Conservation (phyloP, 2,329 filamentous ascomycete species). For the Exophiala xenobiotica region DNA sequence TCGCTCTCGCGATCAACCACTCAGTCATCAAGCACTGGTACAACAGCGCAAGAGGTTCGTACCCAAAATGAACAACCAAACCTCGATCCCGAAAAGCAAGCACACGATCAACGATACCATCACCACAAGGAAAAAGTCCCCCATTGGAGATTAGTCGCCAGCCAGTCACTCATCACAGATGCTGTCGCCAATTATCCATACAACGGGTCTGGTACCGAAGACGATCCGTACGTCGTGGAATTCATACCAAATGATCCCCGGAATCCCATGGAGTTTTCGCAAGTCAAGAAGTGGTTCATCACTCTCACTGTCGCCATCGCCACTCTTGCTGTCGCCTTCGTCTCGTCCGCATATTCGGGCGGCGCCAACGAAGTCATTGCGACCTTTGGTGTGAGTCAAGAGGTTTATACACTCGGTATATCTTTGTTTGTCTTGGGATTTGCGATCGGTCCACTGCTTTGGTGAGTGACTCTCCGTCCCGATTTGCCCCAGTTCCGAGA, state of each 20-base stretch:
- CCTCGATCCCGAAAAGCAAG: constrained; percentile 1
- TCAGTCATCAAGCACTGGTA: neutral
- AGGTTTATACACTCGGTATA: constrained; percentile 50
- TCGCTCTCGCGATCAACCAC: neutral
- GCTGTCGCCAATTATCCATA: constrained; percentile 30
- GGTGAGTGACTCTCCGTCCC: constrained; percentile 21
- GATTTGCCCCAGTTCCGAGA: too few relatives aligned
- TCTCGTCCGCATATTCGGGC: constrained; percentile 57
- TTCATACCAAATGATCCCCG: constrained; percentile 49
- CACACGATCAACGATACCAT: neutral
- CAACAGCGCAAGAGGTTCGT: neutral
- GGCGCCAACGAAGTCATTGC: constrained; percentile 54
- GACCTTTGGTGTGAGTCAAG: constrained; percentile 46
- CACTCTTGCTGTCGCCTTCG: constrained; percentile 58
- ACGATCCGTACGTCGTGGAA: constrained; percentile 63
- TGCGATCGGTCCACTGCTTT: constrained; percentile 59
- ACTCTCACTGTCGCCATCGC: constrained; percentile 65
- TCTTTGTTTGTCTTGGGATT: constrained; percentile 54
- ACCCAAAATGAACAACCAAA: neutral
- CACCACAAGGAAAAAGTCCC: neutral
- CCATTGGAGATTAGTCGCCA: constrained; percentile 3
- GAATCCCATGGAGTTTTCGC: constrained; percentile 67
- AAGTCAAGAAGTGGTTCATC: constrained; percentile 65
- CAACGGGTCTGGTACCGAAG: constrained; percentile 66
- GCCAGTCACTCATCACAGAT: constrained; percentile 1